Percentiles rank a stretch among this genome's conserved stretches.
Evolutionary conservation across 1,284 basidiomycete species (phyloP).

Genomic region (Cutaneotrichosporon sp.): DNA sequence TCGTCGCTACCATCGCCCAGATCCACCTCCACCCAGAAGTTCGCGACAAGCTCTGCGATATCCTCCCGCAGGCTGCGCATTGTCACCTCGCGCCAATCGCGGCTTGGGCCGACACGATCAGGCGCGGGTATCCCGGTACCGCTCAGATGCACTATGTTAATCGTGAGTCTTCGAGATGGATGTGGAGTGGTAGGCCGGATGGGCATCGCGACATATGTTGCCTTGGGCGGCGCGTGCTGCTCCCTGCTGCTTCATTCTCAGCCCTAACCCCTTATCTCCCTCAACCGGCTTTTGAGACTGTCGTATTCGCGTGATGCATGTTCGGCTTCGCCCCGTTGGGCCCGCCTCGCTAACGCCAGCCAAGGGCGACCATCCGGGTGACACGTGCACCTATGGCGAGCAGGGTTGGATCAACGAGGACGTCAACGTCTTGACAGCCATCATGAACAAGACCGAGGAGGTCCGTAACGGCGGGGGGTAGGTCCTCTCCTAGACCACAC

Average conservation of each 20-base stretch:
- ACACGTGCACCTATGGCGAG: constrained; percentile 71
- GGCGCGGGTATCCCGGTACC: constrained; percentile 53
- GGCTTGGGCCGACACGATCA: constrained; percentile 78
- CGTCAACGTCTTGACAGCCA: constrained; percentile 70
- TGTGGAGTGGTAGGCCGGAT: background rate
- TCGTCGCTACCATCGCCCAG: constrained; percentile 88
- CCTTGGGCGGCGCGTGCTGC: too few relatives aligned
- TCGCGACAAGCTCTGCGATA: constrained; percentile 64
- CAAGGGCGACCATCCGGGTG: constrained; percentile 66
- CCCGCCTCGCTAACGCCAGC: constrained; percentile 27
- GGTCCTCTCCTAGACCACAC: background rate
- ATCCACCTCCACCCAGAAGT: constrained; percentile 78
- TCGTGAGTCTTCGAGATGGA: constrained; percentile 36
- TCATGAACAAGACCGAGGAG: constrained; percentile 66
- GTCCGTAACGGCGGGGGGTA: background rate
- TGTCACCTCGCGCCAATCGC: constrained; percentile 79
- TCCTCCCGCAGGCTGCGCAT: constrained; percentile 61
- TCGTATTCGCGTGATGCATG: background rate
- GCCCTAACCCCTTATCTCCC: too few relatives aligned
- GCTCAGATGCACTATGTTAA: constrained; percentile 57
- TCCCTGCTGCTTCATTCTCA: too few relatives aligned
- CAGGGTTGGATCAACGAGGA: constrained; percentile 69
- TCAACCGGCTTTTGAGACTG: too few relatives aligned
- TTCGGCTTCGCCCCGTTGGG: background rate
- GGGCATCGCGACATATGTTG: too few relatives aligned